Evolutionary conservation across 2,329 filamentous ascomycete species (phyloP).

Genomic region (Knufia fluminis): DNA sequence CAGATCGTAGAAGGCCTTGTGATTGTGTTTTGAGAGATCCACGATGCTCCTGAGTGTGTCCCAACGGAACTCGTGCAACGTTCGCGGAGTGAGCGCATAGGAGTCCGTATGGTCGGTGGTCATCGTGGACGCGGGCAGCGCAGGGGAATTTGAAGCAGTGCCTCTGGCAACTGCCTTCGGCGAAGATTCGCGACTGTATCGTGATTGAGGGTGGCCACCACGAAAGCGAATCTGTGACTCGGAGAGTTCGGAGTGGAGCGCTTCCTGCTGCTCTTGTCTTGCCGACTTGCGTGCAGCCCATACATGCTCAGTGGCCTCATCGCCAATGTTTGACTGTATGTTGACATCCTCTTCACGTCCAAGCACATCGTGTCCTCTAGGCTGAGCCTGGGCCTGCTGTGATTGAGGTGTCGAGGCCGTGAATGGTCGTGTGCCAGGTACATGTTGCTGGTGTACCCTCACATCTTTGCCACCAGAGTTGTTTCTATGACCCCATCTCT

Average conservation of each 20-base stretch:
- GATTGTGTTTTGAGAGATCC: not conserved
- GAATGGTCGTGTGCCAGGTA: not conserved
- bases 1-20: slow-evolving; percentile 4
- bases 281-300: not conserved
- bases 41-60: not conserved
- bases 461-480: not conserved
- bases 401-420: not conserved
- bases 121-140: too few relatives aligned
- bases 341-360: not conserved
- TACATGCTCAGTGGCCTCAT: not conserved
- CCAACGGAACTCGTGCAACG: too few relatives aligned
- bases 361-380: not conserved
- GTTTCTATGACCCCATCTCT: not conserved
- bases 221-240: too few relatives aligned
- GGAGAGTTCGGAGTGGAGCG: too few relatives aligned
- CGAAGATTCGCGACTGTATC: too few relatives aligned
- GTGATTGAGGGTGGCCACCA: too few relatives aligned
- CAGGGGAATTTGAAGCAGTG: too few relatives aligned
- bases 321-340: not conserved
- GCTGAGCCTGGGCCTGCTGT: not conserved
- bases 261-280: not conserved
- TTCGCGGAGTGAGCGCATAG: too few relatives aligned
- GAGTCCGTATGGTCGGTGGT: too few relatives aligned
- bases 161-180: too few relatives aligned
- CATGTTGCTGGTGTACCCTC: not conserved